Evolutionary conservation across 768 basidiomycete genomes (phyloP), one percentile per base, ranked within the genome.

Genomic region (Lactarius trivialis): DNA sequence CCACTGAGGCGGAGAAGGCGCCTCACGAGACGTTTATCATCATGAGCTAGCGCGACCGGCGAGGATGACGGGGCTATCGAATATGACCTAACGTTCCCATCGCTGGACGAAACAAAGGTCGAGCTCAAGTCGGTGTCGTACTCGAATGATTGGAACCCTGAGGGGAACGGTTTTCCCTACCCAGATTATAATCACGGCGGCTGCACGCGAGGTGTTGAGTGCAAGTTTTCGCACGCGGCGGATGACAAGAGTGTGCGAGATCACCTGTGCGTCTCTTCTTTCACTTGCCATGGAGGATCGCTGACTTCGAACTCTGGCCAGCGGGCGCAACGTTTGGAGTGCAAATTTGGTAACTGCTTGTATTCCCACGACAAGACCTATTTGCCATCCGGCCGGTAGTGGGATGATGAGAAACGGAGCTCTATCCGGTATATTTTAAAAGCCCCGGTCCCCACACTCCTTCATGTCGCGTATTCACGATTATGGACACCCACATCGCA

Each of bases 141-240:
- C 68, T 81, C 81, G 14, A 82, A 79, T 52, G 83, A 85, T 66
- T 82, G 75, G 60, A 72, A 74, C 43, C 82, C 83, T 61, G 68
- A 68, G 2, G 83, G 83, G 5, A 84, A 82, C 54, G 76, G 78
- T 3, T 73, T 77, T 4, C 78, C 82, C 0, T 85, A 83, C 70
- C 75, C 78, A 45, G 81, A 79, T 67, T 83, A 85, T 68, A 85
- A 85, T 60, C 82, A 79, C 61, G 73, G 75, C 19, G 80, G 80
- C 0, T 84, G 83, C 67, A 69, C 60, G 11, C 72, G 74, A 3
- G 80, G 82, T 0, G 52, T 14, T 7, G 58, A 65, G 3, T 85
- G 84, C 66, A 60, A 58, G 15, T 83, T 75, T 70, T 81, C 77
- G 26, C 83, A 85, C 68, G 79, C 80, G 0, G 82, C 83, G 0